Conservation (phyloP, 2,329 filamentous ascomycete species). For the Myriosclerotinia duriaeana region DNA sequence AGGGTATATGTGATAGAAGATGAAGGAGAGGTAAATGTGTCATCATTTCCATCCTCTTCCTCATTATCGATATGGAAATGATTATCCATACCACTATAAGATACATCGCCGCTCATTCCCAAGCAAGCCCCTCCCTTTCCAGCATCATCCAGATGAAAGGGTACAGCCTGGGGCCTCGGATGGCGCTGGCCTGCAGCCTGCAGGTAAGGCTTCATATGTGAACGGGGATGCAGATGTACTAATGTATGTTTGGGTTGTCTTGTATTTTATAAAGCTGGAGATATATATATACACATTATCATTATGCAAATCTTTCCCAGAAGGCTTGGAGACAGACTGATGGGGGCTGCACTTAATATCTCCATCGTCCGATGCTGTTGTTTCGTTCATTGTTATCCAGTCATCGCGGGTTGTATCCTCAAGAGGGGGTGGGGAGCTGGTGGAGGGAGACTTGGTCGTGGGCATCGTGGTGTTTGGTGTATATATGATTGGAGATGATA, state of each 20-base stretch:
- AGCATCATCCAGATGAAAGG: background rate
- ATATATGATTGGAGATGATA: background rate
- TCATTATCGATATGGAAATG: background rate
- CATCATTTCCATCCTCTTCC: too few species aligned
- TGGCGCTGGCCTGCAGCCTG: background rate
- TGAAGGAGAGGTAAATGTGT: background rate
- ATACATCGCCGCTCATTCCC: too few species aligned
- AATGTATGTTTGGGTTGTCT: background rate
- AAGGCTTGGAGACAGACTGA: too few species aligned
- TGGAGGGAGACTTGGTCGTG: background rate
- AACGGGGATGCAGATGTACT: background rate
- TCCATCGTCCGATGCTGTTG: background rate
- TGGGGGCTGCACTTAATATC: background rate
- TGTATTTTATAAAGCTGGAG: background rate
- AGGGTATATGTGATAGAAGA: background rate
- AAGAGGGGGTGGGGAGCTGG: background rate
- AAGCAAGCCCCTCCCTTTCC: too few species aligned
- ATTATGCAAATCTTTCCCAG: background rate
- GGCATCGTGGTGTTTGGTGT: background rate
- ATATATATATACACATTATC: background rate
- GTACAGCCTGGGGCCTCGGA: background rate
- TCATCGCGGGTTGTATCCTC: background rate
- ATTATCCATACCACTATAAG: background rate
- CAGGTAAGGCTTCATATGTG: background rate
- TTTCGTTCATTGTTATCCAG: slow-evolving; percentile 6